phyloP scores from a whole-genome alignment of 345 rosid genomes.

The Arabidopsis arenosa region DNA sequence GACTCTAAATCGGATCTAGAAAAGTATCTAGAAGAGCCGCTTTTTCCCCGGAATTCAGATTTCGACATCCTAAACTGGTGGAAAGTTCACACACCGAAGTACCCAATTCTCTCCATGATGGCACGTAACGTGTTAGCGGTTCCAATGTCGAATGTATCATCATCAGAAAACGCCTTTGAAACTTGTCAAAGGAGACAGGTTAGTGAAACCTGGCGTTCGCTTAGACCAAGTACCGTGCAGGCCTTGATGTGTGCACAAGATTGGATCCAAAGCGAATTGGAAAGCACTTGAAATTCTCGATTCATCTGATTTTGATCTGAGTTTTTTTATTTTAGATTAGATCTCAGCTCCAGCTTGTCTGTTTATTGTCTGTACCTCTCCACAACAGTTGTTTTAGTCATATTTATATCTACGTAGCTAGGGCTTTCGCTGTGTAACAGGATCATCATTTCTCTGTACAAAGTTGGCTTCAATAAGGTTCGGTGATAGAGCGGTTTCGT shows the following conservation, averaged over 20 bases:
- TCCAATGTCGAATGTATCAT: conserved; percentile 63
- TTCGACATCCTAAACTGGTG: conserved; percentile 80
- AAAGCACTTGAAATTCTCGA: conserved; percentile 39
- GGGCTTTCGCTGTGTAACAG: neutral
- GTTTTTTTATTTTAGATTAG: conserved; percentile 12
- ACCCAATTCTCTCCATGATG: conserved; percentile 83
- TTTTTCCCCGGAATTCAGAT: conserved; percentile 72
- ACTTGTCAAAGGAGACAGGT: conserved; percentile 52
- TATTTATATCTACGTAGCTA: neutral
- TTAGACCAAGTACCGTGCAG: conserved; percentile 63
- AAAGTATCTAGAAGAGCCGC: conserved; percentile 84
- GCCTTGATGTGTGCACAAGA: conserved; percentile 84
- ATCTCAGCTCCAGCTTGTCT: conserved; percentile 30
- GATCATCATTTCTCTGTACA: conserved; percentile 3
- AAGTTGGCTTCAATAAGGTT: neutral
- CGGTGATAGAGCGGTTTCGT: neutral
- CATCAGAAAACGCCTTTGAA: conserved; percentile 49
- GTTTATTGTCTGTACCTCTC: conserved; percentile 26
- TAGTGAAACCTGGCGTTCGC: conserved; percentile 58
- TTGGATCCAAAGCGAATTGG: conserved; percentile 68
- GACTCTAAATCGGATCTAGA: conserved; percentile 68
- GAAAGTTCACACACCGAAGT: conserved; percentile 79
- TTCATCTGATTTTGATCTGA: conserved; percentile 9
- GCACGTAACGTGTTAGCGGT: conserved; percentile 69
- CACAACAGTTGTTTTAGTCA: conserved; percentile 19